phyloP scores from a whole-genome alignment of 352 stramenopile genomes.

The Pythium dissotocum region DNA sequence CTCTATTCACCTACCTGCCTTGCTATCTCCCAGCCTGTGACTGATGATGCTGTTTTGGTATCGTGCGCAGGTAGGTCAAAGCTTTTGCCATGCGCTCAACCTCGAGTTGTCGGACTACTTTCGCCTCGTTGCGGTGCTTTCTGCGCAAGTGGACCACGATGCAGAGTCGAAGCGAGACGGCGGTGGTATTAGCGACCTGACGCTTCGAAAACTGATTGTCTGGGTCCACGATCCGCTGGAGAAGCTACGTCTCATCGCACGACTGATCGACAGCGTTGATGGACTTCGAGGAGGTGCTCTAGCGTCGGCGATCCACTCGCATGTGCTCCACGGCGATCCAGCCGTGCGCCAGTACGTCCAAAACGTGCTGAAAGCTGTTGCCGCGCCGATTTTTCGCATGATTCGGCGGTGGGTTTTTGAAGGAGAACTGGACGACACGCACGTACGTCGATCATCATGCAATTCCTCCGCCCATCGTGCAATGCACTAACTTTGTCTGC shows the following conservation, averaged over 20 bases:
- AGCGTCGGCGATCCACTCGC: conserved; percentile 88
- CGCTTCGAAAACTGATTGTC: conserved; percentile 86
- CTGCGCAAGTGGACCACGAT: conserved; percentile 88
- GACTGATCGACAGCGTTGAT: conserved; percentile 88
- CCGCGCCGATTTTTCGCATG: conserved; percentile 84
- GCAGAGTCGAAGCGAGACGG: conserved; percentile 46
- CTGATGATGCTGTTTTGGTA: background rate
- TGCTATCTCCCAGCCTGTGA: background rate
- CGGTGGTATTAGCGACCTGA: conserved; percentile 59
- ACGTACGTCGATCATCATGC: conserved; percentile 46
- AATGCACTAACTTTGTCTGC: background rate
- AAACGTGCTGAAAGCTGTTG: conserved; percentile 77
- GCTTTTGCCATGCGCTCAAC: conserved; percentile 90
- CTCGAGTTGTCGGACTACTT: conserved; percentile 92
- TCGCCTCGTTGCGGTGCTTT: conserved; percentile 91
- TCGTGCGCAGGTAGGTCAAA: conserved; percentile 67
- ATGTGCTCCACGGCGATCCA: conserved; percentile 91
- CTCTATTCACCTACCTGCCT: background rate
- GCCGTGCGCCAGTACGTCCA: conserved; percentile 68
- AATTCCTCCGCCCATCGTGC: no score
- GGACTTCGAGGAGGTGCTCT: conserved; percentile 86
- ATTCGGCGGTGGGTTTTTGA: conserved; percentile 89
- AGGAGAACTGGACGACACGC: conserved; percentile 81
- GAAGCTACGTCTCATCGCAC: conserved; percentile 87
- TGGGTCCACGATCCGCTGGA: conserved; percentile 90